These are phyloP conservation scores for Penicillium desertorum DNA, from an alignment of 495 filamentous ascomycete species.

Conservation along the genomic window DNA sequence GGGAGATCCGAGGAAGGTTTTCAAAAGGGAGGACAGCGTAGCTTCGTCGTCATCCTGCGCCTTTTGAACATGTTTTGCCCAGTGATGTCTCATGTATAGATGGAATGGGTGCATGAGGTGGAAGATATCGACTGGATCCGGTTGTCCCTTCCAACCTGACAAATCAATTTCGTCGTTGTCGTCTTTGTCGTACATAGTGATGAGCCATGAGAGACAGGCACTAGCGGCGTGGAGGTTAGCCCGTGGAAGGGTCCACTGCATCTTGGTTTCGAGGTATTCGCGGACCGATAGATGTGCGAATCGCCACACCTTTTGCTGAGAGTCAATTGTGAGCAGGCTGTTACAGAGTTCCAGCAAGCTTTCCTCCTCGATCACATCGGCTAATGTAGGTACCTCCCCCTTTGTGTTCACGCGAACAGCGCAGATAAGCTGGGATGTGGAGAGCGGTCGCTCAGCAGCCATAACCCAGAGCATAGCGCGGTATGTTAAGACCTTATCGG, in stretches of 20 bases:
- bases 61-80: constrained; percentile 27
- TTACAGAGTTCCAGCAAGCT: constrained; percentile 30
- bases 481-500: constrained; percentile 25
- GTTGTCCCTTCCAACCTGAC: not conserved
- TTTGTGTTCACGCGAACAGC: constrained; percentile 16
- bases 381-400: not conserved
- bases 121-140: constrained; percentile 9
- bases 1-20: constrained; percentile 33
- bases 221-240: constrained; percentile 18
- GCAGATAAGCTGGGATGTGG: constrained; percentile 12
- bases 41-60: constrained; percentile 13
- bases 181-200: not conserved
- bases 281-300: constrained; percentile 35
- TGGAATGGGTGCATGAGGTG: constrained; percentile 18
- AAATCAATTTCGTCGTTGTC: not conserved
- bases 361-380: constrained; percentile 19
- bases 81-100: constrained; percentile 26
- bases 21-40: constrained; percentile 20
- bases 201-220: constrained; percentile 13
- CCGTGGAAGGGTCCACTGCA: constrained; percentile 5
- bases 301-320: constrained; percentile 27
- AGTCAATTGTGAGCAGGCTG: constrained; percentile 31
- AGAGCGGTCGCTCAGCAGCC: constrained; percentile 27
- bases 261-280: constrained; percentile 28
- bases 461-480: constrained; percentile 41